These are phyloP conservation scores for Bremia lactucae DNA, from an alignment of 352 stramenopile genomes.

Conservation along the genomic window DNA sequence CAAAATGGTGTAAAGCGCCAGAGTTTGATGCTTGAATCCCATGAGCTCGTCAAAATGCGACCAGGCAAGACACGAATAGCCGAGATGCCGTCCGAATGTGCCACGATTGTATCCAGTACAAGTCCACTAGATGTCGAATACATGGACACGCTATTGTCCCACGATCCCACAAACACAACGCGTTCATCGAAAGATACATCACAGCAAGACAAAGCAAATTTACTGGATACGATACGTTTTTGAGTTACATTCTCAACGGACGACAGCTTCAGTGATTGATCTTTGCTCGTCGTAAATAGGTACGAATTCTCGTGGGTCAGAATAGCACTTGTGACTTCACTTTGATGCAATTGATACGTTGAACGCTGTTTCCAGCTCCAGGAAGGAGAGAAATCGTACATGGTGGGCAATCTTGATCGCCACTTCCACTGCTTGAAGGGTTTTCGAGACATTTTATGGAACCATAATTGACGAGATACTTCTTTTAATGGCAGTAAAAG, in stretches of 20 bases:
- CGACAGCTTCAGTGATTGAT: constrained; percentile 54
- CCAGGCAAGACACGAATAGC: constrained; percentile 48
- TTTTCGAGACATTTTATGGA: constrained; percentile 22
- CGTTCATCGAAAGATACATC: constrained; percentile 59
- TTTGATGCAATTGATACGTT: constrained; percentile 29
- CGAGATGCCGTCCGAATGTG: constrained; percentile 61
- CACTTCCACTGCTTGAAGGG: constrained; percentile 46
- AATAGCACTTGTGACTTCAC: constrained; percentile 52
- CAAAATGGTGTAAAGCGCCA: constrained; percentile 54
- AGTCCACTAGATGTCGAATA: constrained; percentile 41
- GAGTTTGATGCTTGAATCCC: constrained; percentile 66
- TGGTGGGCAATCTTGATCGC: constrained; percentile 27
- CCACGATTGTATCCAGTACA: constrained; percentile 49
- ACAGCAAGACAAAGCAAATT: constrained; percentile 49
- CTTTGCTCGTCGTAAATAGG: constrained; percentile 63
- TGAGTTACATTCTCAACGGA: constrained; percentile 18
- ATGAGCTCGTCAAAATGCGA: constrained; percentile 62
- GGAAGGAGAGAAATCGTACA: constrained; percentile 14
- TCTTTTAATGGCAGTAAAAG: constrained; percentile 26
- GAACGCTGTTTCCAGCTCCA: constrained; percentile 49
- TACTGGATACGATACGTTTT: constrained; percentile 19
- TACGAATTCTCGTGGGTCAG: constrained; percentile 37
- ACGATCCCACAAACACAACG: constrained; percentile 50
- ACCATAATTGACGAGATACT: constrained; percentile 28
- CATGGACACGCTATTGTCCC: constrained; percentile 75